These are phyloP conservation scores for Scytalidium sp. DNA, from an alignment of 2,329 filamentous ascomycete genomes.

Conservation along the genomic window DNA sequence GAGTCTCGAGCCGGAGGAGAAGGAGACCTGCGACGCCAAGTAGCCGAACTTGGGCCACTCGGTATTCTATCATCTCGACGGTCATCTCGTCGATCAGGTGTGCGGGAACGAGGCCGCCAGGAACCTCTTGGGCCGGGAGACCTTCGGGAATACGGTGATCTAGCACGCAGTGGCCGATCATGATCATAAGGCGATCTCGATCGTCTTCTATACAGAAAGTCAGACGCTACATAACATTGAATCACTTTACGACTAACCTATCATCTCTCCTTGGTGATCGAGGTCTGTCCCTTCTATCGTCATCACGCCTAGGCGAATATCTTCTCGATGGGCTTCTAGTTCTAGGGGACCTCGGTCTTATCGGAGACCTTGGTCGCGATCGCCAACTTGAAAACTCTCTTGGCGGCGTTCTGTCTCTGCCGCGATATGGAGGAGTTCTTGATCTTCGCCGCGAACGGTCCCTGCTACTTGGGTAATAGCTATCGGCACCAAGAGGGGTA, in stretches of 20 bases:
- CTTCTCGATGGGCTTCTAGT: constrained; percentile 26
- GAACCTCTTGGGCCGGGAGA: constrained; percentile 32
- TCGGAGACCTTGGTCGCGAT: constrained; percentile 31
- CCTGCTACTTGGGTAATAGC: constrained; percentile 10
- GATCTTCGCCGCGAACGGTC: constrained; percentile 27
- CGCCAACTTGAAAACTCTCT: constrained; percentile 11
- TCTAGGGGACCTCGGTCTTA: constrained; percentile 16
- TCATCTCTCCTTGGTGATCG: constrained; percentile 26
- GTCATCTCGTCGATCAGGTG: constrained; percentile 47
- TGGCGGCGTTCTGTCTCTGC: constrained; percentile 25
- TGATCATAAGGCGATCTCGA: constrained; percentile 31
- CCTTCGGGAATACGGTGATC: constrained; percentile 27
- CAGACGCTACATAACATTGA: background rate
- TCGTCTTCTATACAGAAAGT: constrained; percentile 21
- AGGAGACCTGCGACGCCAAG: constrained; percentile 40
- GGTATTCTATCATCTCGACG: constrained; percentile 43
- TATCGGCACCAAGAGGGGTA: constrained; percentile 13
- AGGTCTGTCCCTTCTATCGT: constrained; percentile 35
- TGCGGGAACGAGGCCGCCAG: constrained; percentile 43
- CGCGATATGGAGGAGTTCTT: constrained; percentile 23
- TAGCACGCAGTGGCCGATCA: constrained; percentile 22
- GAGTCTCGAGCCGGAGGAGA: constrained; percentile 39
- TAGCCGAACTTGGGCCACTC: constrained; percentile 39
- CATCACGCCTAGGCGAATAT: constrained; percentile 32
- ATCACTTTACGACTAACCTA: constrained; percentile 13